Conservation (phyloP, 2,329 filamentous ascomycete genomes). For the Didymella glomerata region DNA sequence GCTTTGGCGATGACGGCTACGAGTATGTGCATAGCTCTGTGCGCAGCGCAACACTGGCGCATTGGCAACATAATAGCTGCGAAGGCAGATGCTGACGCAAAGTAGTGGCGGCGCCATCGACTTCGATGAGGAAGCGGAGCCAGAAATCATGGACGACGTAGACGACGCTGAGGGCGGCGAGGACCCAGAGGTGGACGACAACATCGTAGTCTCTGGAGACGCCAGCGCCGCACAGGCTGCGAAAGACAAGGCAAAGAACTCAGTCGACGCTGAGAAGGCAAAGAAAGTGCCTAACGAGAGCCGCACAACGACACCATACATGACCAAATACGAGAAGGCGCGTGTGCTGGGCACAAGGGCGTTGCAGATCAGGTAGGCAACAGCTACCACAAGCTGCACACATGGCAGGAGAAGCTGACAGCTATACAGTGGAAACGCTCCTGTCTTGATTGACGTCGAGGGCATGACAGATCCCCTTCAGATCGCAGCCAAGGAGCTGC, state of each 20-base stretch:
- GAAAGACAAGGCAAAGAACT: slow-evolving; percentile 58
- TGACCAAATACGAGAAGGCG: slow-evolving; percentile 99
- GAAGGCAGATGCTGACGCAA: slow-evolving; percentile 25
- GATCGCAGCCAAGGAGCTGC: slow-evolving; percentile 96
- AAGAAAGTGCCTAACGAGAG: slow-evolving; percentile 92
- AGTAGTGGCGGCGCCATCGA: slow-evolving; percentile 50
- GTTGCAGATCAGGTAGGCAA: slow-evolving; percentile 86
- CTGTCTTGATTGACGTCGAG: slow-evolving; percentile 93
- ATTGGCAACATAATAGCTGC: background rate
- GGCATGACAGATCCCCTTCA: slow-evolving; percentile 97
- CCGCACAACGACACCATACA: slow-evolving; percentile 93
- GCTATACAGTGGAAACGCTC: slow-evolving; percentile 85
- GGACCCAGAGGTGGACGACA: slow-evolving; percentile 50
- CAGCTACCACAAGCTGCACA: too few species aligned
- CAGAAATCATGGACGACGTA: slow-evolving; percentile 70
- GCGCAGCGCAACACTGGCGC: slow-evolving; percentile 24
- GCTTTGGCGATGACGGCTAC: slow-evolving; percentile 39
- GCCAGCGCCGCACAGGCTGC: slow-evolving; percentile 58
- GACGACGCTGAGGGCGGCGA: slow-evolving; percentile 59
- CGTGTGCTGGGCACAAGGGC: slow-evolving; percentile 92
- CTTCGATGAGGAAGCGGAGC: slow-evolving; percentile 70
- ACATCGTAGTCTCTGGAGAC: slow-evolving; percentile 60
- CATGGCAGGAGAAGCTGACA: slow-evolving; percentile 25
- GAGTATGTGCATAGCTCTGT: slow-evolving; percentile 38
- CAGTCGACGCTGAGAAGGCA: slow-evolving; percentile 67